phyloP scores from a whole-genome alignment of 2,329 filamentous ascomycete species.

The Diaporthe vaccinii region DNA sequence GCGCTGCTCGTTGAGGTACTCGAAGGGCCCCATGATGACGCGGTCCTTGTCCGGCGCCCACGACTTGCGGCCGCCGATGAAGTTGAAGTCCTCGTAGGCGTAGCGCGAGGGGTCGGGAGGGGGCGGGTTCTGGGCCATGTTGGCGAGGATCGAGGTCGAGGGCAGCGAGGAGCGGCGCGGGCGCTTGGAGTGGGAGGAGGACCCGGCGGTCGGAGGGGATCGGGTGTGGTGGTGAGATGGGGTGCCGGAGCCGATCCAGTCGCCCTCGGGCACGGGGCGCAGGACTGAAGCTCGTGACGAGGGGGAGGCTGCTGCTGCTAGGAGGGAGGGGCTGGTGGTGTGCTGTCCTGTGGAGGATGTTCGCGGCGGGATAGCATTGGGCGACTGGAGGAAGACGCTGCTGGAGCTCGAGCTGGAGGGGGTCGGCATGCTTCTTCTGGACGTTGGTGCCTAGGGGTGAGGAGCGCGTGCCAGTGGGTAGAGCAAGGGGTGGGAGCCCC shows the following conservation, averaged over 20 bases:
- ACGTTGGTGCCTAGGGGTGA: not conserved
- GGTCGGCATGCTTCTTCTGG: conserved; percentile 41
- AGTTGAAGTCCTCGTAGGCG: conserved; percentile 68
- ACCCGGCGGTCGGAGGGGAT: conserved; percentile 30
- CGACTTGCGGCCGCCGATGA: conserved; percentile 58
- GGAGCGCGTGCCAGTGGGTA: not conserved
- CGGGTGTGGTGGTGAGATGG: conserved; percentile 43
- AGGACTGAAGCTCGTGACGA: conserved; percentile 53
- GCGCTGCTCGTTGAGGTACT: conserved; percentile 83
- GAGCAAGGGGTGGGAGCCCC: not conserved
- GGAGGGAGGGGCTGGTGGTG: conserved; percentile 45
- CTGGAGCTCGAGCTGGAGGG: conserved; percentile 41
- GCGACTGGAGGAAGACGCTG: conserved; percentile 60
- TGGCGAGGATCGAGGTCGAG: conserved; percentile 50
- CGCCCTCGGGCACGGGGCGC: conserved; percentile 70
- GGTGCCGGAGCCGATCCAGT: conserved; percentile 67
- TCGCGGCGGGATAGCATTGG: conserved; percentile 78
- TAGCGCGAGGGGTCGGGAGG: conserved; percentile 66
- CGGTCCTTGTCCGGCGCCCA: conserved; percentile 84
- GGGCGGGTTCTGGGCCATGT: conserved; percentile 53
- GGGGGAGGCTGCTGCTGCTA: conserved; percentile 44
- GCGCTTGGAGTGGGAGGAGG: conserved; percentile 41
- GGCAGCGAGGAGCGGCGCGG: conserved; percentile 49
- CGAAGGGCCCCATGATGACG: conserved; percentile 82
- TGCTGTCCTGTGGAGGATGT: conserved; percentile 75